phyloP scores from a whole-genome alignment of 192 early-diverging fungal species.

The Backusella morwellensis region DNA sequence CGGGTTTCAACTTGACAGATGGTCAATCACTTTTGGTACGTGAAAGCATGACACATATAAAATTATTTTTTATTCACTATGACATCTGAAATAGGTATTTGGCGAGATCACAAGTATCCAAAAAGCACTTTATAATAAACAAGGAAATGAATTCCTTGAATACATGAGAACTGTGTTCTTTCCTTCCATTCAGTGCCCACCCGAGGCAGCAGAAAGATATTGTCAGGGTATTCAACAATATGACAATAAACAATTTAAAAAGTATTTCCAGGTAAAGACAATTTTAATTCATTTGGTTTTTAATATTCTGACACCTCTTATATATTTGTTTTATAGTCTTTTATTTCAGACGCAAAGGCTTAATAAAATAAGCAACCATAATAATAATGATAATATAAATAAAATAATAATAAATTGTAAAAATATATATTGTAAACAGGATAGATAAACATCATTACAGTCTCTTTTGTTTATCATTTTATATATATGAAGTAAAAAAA shows the following conservation, averaged over 20 bases:
- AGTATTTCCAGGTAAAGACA: constrained; percentile 64
- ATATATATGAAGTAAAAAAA: too few relatives aligned
- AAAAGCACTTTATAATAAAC: constrained; percentile 53
- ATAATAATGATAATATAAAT: neutral
- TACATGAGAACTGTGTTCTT: constrained; percentile 59
- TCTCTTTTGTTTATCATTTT: too few relatives aligned
- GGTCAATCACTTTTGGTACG: constrained; percentile 72
- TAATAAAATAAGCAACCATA: neutral
- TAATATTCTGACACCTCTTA: neutral
- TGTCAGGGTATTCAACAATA: constrained; percentile 69
- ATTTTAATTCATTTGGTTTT: neutral
- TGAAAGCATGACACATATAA: neutral
- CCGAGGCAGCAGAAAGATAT: constrained; percentile 65
- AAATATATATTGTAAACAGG: neutral
- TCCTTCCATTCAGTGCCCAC: constrained; percentile 67
- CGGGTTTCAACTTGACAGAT: constrained; percentile 70
- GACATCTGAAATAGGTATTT: constrained; percentile 34
- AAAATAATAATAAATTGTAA: constrained; percentile 1
- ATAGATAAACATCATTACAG: too few relatives aligned
- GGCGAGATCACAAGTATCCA: constrained; percentile 56
- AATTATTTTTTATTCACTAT: neutral
- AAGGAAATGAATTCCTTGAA: constrained; percentile 56
- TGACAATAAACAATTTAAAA: constrained; percentile 65
- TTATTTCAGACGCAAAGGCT: neutral
- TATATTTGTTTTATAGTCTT: neutral